These are phyloP conservation scores for Fagus crenata DNA, from an alignment of 306 rosid genomes.

Conservation along the genomic window DNA sequence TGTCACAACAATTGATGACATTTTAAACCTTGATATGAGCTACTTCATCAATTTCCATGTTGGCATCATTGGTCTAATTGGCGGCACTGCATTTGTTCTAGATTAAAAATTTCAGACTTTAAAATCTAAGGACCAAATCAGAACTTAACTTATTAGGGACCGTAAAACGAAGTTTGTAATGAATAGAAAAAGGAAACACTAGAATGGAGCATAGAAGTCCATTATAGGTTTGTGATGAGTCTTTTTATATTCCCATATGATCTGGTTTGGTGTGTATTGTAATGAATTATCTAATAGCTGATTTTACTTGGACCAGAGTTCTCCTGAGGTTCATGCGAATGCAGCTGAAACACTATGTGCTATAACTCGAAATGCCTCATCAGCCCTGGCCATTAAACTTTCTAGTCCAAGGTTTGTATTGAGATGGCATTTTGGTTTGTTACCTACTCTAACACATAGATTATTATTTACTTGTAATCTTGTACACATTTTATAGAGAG, in stretches of 20 bases:
- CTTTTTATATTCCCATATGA: background rate
- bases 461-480: background rate
- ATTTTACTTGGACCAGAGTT: slow-evolving; percentile 55
- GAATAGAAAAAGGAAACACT: background rate
- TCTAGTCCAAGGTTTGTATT: slow-evolving; percentile 85
- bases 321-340: slow-evolving; percentile 95
- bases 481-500: background rate
- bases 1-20: background rate
- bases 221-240: background rate
- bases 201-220: background rate
- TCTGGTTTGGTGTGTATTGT: background rate
- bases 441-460: background rate
- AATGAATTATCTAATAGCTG: slow-evolving; percentile 30
- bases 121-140: background rate
- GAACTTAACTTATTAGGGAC: background rate
- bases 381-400: slow-evolving; percentile 84
- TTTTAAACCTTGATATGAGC: background rate
- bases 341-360: slow-evolving; percentile 92
- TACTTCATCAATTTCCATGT: background rate
- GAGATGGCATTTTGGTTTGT: slow-evolving; percentile 12
- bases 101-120: no score
- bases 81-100: background rate
- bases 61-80: background rate
- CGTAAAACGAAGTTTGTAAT: background rate
- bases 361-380: slow-evolving; percentile 80